Evolutionary conservation across 1,284 basidiomycete species (phyloP).

Genomic region (Mycena citricolor): DNA sequence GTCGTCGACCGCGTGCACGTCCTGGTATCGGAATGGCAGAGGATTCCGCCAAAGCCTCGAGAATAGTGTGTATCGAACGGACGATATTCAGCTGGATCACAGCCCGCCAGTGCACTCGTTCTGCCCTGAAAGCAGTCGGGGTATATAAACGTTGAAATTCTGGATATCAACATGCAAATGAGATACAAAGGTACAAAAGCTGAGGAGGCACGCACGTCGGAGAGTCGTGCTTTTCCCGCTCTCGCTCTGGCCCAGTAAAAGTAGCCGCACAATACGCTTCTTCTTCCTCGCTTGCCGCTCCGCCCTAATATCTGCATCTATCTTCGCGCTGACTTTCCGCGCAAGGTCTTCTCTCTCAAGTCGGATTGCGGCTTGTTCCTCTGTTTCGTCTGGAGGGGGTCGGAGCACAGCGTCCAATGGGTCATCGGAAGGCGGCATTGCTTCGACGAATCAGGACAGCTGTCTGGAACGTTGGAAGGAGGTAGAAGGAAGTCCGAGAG

Average conservation of each 20-base stretch:
- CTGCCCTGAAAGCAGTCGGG: slow-evolving; percentile 71
- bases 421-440: slow-evolving; percentile 41
- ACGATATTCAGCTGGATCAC: slow-evolving; percentile 81
- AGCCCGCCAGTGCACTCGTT: slow-evolving; percentile 73
- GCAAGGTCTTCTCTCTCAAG: slow-evolving; percentile 62
- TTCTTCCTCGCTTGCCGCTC: slow-evolving; percentile 61
- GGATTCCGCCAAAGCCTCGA: slow-evolving; percentile 66
- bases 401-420: slow-evolving; percentile 63
- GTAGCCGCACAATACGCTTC: slow-evolving; percentile 61
- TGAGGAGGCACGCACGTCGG: slow-evolving; percentile 52
- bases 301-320: slow-evolving; percentile 66
- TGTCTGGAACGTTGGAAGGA: too few relatives aligned
- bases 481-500: too few relatives aligned
- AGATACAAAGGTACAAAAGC: slow-evolving; percentile 6
- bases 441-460: too few relatives aligned
- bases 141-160: slow-evolving; percentile 80
- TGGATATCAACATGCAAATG: slow-evolving; percentile 33
- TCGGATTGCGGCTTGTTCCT: slow-evolving; percentile 50
- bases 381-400: slow-evolving; percentile 62
- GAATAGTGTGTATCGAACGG: slow-evolving; percentile 70
- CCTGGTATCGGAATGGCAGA: too few relatives aligned
- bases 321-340: slow-evolving; percentile 56
- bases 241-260: slow-evolving; percentile 75
- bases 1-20: too few relatives aligned
- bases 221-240: slow-evolving; percentile 79